Evolutionary conservation across 495 filamentous ascomycete species (phyloP).

Genomic region (Aspergillus homomorphus): DNA sequence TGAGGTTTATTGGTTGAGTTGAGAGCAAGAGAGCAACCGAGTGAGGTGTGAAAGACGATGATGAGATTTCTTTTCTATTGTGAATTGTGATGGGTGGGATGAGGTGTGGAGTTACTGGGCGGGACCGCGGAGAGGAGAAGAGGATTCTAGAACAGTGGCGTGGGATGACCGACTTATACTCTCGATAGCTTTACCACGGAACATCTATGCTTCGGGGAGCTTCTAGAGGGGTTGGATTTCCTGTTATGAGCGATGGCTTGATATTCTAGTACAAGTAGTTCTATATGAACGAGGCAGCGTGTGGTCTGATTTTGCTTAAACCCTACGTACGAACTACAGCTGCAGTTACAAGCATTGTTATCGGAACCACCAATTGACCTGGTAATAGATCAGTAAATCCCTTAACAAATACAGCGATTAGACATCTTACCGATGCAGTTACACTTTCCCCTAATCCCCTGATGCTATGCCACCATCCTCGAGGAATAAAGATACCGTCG

Average conservation of each 20-base stretch:
- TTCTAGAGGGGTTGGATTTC: background rate
- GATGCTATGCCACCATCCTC: conserved; percentile 96
- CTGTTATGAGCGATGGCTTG: background rate
- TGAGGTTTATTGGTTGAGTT: conserved; percentile 16
- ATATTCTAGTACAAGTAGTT: background rate
- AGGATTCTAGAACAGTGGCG: conserved; percentile 32
- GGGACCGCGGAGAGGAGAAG: conserved; percentile 7
- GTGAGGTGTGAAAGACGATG: conserved; percentile 18
- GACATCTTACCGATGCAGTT: conserved; percentile 59
- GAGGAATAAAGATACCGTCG: conserved; percentile 83
- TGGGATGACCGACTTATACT: background rate
- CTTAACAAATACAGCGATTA: background rate
- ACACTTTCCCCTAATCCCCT: conserved; percentile 64
- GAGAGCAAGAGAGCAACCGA: conserved; percentile 5
- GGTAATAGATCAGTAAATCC: conserved; percentile 27
- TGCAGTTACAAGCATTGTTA: conserved; percentile 23
- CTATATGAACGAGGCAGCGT: background rate
- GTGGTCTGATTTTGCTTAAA: background rate
- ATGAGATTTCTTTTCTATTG: background rate
- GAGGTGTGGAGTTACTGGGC: conserved; percentile 1
- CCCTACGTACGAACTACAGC: background rate
- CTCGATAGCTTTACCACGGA: background rate
- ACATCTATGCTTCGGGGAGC: background rate
- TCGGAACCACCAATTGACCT: conserved; percentile 95
- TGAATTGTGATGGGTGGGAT: background rate